Base-by-base conservation (phyloP, 768 basidiomycete species). In the Cytidiella melzeri region DNA sequence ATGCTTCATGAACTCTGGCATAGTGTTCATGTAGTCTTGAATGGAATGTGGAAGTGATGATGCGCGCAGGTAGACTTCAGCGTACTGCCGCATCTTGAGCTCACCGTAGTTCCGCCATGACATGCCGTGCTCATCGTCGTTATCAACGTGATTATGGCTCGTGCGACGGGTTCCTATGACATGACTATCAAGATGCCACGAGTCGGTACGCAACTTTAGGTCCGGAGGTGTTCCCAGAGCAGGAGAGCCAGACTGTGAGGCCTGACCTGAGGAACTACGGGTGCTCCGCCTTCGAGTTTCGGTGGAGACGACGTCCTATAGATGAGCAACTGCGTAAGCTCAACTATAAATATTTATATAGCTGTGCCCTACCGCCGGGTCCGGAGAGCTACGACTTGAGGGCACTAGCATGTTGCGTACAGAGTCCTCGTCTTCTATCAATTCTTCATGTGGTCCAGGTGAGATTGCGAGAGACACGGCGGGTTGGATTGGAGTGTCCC, bases 21-120 rank as follows among this genome's bases (percentile, higher is more conserved):
- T 69, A 1, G 67, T 58, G 62, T 87, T 85, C 65, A 89, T 75
- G 46, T 75, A 67, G 60, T 89, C 86, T 49, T 87, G 82, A 4
- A 88, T 59, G 3, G 69, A 54, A 54, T 81, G 79, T 1, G 81
- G 80, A n/a, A 88, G 69, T 51, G 87, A 73, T 49, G 64, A 70
- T 2, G 78, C 60, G 6, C 50, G 51, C 41, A 51, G 37, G 23
- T 48, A 41, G 21, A 47, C 13, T 1, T 56, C 51, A 5, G 51
- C 57, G 41, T 57, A 60, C 39, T 61, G 60, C 13, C 21, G 23
- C 28, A 53, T 56, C 19, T 54, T 42, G 39, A 39, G 47, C 3
- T 37, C 39, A 19, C 51, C 47, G 45, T 60, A 54, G 37, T 49
- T 53, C 38, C 51, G 37, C 58, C 58, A 63, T 2, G 56, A 55